phyloP scores from a whole-genome alignment of 257 asterid genomes.

The Phtheirospermum japonicum region DNA sequence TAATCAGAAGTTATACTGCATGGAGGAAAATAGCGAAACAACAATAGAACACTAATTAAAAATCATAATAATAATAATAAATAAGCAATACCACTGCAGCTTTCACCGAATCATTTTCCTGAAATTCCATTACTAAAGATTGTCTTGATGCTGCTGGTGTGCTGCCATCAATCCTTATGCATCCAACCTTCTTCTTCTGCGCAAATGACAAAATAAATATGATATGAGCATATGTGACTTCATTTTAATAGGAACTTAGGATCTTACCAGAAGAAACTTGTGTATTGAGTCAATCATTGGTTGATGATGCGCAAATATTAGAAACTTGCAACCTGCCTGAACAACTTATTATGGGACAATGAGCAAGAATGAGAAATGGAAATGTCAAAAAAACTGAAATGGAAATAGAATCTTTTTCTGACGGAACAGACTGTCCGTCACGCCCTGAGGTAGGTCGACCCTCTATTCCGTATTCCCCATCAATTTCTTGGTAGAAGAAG shows the following conservation, averaged over 20 bases:
- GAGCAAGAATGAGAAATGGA: conserved; percentile 19
- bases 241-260: too few species aligned
- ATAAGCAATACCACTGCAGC: conserved; percentile 82
- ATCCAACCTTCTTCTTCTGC: conserved; percentile 86
- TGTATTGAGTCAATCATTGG: conserved; percentile 83
- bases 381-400: too few species aligned
- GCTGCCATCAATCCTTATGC: conserved; percentile 89
- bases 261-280: conserved; percentile 74
- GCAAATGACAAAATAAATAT: conserved; percentile 25
- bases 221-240: conserved; percentile 17
- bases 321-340: conserved; percentile 95
- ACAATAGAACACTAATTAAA: conserved; percentile 60
- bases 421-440: too few species aligned
- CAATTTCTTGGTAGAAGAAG: too few species aligned
- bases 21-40: conserved; percentile 1
- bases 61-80: too few species aligned
- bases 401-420: too few species aligned
- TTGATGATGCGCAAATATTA: conserved; percentile 90
- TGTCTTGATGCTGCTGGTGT: conserved; percentile 89
- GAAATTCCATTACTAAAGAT: conserved; percentile 79
- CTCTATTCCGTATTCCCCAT: too few species aligned
- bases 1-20: conserved; percentile 10
- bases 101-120: conserved; percentile 74
- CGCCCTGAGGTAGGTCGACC: too few species aligned
- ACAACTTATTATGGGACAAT: conserved; percentile 25